These are phyloP conservation scores for Inga laurina DNA, from an alignment of 306 rosid species.

Conservation along the genomic window DNA sequence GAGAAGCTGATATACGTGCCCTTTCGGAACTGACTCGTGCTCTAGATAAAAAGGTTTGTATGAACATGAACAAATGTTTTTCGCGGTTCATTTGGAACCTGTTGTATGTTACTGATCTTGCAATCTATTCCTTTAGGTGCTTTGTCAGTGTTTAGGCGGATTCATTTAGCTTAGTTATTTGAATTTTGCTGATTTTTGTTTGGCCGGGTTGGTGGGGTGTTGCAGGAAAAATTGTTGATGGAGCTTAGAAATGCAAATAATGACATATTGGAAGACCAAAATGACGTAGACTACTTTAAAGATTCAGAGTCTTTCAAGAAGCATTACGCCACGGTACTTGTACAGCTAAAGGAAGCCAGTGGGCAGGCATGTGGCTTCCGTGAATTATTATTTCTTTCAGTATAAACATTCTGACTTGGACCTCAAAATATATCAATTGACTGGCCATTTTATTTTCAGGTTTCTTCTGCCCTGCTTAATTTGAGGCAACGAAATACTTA, in stretches of 20 bases:
- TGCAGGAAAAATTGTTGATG: conserved; percentile 57
- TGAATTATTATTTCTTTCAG: conserved; percentile 35
- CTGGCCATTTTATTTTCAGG: conserved; percentile 57
- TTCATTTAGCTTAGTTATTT: not conserved
- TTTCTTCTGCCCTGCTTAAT: conserved; percentile 65
- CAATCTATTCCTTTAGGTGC: conserved; percentile 16
- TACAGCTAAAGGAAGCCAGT: conserved; percentile 98
- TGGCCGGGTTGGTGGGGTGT: not conserved
- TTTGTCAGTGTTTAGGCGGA: conserved; percentile 8
- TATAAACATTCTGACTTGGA: conserved; percentile 20
- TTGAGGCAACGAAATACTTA: conserved; percentile 80
- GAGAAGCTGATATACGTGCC: conserved; percentile 60
- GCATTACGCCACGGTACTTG: conserved; percentile 88
- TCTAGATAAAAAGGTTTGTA: conserved; percentile 57
- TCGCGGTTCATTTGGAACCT: conserved; percentile 22
- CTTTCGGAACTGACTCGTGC: conserved; percentile 52
- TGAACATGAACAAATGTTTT: not conserved
- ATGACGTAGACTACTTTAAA: conserved; percentile 46
- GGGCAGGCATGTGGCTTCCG: conserved; percentile 98
- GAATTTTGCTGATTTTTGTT: not conserved
- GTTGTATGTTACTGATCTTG: conserved; percentile 9
- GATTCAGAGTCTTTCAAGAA: conserved; percentile 57
- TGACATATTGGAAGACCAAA: conserved; percentile 56
- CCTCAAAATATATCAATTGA: conserved; percentile 34
- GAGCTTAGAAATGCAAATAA: conserved; percentile 57